Percentiles rank a stretch among this genome's conserved stretches.
Conservation (phyloP, 805 yeast species). For the Komagataella ulmi region DNA sequence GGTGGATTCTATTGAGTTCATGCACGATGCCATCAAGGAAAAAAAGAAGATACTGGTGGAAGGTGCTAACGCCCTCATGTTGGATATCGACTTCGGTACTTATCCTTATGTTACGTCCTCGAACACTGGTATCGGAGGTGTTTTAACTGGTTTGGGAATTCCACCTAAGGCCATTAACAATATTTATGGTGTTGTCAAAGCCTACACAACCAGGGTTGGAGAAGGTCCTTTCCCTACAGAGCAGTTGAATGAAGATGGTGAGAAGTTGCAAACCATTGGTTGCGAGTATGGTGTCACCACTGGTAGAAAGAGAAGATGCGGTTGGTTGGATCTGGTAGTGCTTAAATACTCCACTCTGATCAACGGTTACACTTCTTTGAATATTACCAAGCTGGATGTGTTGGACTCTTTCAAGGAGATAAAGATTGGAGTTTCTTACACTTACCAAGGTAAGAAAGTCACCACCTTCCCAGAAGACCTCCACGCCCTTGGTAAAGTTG, state of each 20-base stretch:
- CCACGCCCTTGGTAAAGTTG: slow-evolving; percentile 69
- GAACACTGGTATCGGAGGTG: slow-evolving; percentile 96
- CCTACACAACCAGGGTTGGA: slow-evolving; percentile 97
- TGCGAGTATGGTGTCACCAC: slow-evolving; percentile 97
- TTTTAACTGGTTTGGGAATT: slow-evolving; percentile 88
- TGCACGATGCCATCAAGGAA: slow-evolving; percentile 60
- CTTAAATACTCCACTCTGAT: slow-evolving; percentile 81
- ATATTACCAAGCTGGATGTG: slow-evolving; percentile 92
- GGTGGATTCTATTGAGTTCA: slow-evolving; percentile 79
- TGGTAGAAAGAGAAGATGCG: slow-evolving; percentile 98
- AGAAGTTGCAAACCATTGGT: slow-evolving; percentile 78
- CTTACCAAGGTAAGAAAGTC: slow-evolving; percentile 61
- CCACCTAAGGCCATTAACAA: slow-evolving; percentile 81
- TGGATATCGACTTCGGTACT: slow-evolving; percentile 95
- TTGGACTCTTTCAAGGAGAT: slow-evolving; percentile 83
- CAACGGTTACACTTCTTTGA: slow-evolving; percentile 90
- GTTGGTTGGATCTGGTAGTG: slow-evolving; percentile 96
- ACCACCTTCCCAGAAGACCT: slow-evolving; percentile 90
- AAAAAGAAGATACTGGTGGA: slow-evolving; percentile 87
- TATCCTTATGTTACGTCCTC: slow-evolving; percentile 96
- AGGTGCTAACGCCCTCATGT: slow-evolving; percentile 97
- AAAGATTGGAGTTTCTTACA: slow-evolving; percentile 77
- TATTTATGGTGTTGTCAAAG: slow-evolving; percentile 93
- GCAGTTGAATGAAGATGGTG: slow-evolving; percentile 81
- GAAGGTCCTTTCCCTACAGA: slow-evolving; percentile 99